Percentiles rank a stretch among this genome's conserved stretches.
phyloP scores from a whole-genome alignment of 176 grass and related monocot genomes.

The Cocos nucifera region DNA sequence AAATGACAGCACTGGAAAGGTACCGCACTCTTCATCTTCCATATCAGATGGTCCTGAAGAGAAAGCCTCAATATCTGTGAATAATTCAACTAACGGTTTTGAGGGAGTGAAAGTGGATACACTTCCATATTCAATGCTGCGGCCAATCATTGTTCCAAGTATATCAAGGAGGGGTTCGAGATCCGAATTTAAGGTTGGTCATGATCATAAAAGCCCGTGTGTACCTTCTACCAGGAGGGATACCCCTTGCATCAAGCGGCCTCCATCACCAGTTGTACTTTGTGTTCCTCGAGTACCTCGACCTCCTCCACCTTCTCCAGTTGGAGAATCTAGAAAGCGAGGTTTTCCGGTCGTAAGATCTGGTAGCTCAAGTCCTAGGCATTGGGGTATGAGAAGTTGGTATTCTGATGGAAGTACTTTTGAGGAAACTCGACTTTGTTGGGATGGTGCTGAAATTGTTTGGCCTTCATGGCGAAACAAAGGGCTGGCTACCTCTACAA shows the following conservation, averaged over 20 bases:
- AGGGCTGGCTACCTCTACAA: conserved; percentile 31
- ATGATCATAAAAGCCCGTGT: conserved; percentile 81
- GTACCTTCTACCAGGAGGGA: conserved; percentile 79
- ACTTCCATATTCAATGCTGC: conserved; percentile 80
- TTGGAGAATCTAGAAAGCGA: conserved; percentile 73
- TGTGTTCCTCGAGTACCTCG: conserved; percentile 77
- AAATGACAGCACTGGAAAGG: conserved; percentile 39
- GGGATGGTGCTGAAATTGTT: conserved; percentile 95
- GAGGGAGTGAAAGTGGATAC: conserved; percentile 66
- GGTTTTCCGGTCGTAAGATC: conserved; percentile 92
- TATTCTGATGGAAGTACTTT: conserved; percentile 64
- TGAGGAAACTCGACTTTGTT: conserved; percentile 58
- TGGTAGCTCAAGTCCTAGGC: conserved; percentile 89
- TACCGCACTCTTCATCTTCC: conserved; percentile 28
- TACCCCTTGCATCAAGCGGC: conserved; percentile 59
- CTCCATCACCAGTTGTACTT: conserved; percentile 88
- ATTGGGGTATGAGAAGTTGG: conserved; percentile 81
- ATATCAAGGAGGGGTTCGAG: conserved; percentile 74
- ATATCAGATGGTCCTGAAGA: conserved; percentile 52
- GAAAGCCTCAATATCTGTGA: conserved; percentile 30
- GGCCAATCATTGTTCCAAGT: conserved; percentile 77
- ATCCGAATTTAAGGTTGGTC: conserved; percentile 68
- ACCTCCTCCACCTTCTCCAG: conserved; percentile 63
- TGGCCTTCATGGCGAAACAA: conserved; percentile 82
- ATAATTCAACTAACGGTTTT: conserved; percentile 38